Evolutionary conservation across 192 early-diverging fungal genomes (phyloP), one percentile per base, ranked within the genome.

Genomic region (Backusella macrospora): DNA sequence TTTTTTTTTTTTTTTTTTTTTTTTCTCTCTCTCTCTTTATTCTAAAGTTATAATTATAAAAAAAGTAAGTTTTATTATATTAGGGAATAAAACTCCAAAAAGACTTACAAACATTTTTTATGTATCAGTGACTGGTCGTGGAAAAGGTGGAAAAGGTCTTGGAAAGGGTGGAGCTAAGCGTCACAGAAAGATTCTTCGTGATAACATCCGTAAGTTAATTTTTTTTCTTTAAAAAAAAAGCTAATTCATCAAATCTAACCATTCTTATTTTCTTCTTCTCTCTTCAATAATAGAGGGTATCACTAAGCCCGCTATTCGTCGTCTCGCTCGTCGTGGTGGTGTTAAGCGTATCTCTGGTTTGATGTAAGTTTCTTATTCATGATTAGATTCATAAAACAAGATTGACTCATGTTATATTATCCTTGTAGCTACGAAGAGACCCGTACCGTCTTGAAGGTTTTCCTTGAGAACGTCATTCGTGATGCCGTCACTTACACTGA

Each of bases 91-190:
- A 13, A 48, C n/a, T 10, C 45, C 29, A 23, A 18, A 6, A 15
- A 42, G n/a, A 43, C 38, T 59, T 43, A 38, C 18, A 15, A 6
- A 13, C n/a, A n/a, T 55, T 59, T 62, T 23, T 14, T 55, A 42
- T 74, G 34, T 42, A 44, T 38, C 39, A 9, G 67, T 98, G 97
- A 91, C 97, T 90, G 97, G 97, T 81, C 93, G 97, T 81, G 97
- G 97, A 85, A 99, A 99, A 88, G 97, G 97, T 83, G 97, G 97
- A 89, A 98, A 98, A 87, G 96, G 97, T 83, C 89, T 99, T 65
- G 97, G 97, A 91, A 99, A 99, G 91, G 97, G 97, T 62, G 97
- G 97, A 59, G 97, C 97, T 86, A 99, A 99, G 92, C 97, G 97
- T 84, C 97, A 99, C 86, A 92, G 97, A 85, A 99, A 99, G 92